These are phyloP conservation scores for Kandelia obovata DNA, from an alignment of 345 rosid genomes.

Conservation along the genomic window DNA sequence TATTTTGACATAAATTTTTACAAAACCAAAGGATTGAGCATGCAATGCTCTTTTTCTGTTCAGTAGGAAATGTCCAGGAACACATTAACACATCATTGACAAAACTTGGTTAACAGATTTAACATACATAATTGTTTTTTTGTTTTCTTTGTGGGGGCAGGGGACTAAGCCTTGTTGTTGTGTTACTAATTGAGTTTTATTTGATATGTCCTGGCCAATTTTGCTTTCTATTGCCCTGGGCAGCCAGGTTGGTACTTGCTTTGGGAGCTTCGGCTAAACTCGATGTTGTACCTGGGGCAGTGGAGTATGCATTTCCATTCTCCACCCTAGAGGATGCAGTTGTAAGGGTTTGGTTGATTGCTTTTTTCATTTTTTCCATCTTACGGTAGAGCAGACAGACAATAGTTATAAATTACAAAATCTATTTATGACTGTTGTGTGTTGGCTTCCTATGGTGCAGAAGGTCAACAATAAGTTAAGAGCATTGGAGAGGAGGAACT, in stretches of 20 bases:
- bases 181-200: not conserved
- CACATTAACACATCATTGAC: too few species aligned
- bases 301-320: conserved; percentile 81
- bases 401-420: too few species aligned
- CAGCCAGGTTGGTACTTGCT: conserved; percentile 99
- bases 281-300: conserved; percentile 83
- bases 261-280: conserved; percentile 91
- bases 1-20: too few species aligned
- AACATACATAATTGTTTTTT: too few species aligned
- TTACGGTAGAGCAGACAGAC: not conserved
- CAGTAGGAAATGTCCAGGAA: too few species aligned
- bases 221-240: conserved; percentile 44
- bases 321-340: conserved; percentile 79
- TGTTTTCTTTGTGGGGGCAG: too few species aligned
- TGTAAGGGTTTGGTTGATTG: conserved; percentile 43
- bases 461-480: conserved; percentile 57
- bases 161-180: not conserved
- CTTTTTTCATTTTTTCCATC: not conserved
- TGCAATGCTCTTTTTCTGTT: too few species aligned
- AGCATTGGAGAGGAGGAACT: conserved; percentile 65
- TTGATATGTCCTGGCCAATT: conserved; percentile 18
- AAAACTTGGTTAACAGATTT: too few species aligned
- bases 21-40: too few species aligned
- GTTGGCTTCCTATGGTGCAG: conserved; percentile 41
- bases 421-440: conserved; percentile 9